Conservation (phyloP, 2,329 filamentous ascomycete genomes). For the Purpureocillium lavendulum region DNA sequence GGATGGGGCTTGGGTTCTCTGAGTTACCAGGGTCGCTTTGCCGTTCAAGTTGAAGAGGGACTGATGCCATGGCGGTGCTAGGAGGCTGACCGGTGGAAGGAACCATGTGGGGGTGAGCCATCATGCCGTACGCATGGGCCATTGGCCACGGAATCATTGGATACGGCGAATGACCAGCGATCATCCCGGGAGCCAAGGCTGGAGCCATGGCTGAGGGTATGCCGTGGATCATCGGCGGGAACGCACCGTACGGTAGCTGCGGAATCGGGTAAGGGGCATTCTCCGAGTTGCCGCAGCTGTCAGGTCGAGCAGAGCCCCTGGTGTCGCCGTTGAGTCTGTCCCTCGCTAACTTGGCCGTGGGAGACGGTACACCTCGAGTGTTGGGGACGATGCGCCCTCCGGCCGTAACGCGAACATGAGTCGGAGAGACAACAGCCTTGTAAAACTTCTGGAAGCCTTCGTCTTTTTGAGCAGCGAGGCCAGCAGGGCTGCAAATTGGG, state of each 20-base stretch:
- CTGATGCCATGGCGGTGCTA: conserved; percentile 12
- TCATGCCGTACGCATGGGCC: conserved; percentile 16
- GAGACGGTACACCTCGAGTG: conserved; percentile 44
- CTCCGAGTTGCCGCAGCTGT: conserved; percentile 9
- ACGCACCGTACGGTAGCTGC: conserved; percentile 18
- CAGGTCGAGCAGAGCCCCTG: not conserved
- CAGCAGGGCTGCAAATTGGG: conserved; percentile 45
- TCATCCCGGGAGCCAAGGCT: conserved; percentile 12
- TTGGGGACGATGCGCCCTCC: conserved; percentile 61
- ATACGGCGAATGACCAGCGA: conserved; percentile 20
- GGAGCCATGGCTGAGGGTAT: conserved; percentile 19
- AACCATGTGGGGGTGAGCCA: conserved; percentile 12
- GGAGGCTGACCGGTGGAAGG: conserved; percentile 11
- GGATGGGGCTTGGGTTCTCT: conserved; percentile 22
- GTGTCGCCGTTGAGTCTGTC: conserved; percentile 24
- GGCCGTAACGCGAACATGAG: conserved; percentile 58
- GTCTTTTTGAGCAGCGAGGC: conserved; percentile 44
- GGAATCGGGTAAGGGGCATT: conserved; percentile 14
- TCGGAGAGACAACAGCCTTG: conserved; percentile 59
- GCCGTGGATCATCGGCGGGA: conserved; percentile 21
- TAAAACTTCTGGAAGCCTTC: conserved; percentile 63
- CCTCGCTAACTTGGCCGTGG: conserved; percentile 40
- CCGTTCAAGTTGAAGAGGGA: conserved; percentile 14
- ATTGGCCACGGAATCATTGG: conserved; percentile 32
- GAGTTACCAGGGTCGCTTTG: conserved; percentile 20